Evolutionary conservation across 768 basidiomycete genomes (phyloP).

Genomic region (Podaxis sp.): DNA sequence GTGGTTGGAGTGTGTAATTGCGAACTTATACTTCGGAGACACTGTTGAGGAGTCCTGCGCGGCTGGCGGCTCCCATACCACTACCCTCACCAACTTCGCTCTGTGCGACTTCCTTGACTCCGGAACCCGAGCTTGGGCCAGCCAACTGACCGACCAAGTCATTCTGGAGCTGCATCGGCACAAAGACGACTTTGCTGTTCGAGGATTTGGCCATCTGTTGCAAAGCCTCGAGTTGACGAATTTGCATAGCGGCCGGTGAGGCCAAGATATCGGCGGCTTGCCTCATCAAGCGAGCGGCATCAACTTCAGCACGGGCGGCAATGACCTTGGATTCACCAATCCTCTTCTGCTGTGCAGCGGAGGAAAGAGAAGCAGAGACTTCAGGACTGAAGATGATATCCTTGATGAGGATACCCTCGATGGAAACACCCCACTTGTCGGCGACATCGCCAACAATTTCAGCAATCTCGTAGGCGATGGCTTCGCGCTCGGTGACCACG

Average conservation of each 20-base stretch:
- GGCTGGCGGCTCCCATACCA: constrained; percentile 36
- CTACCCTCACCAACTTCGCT: constrained; percentile 36
- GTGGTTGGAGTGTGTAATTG: neutral
- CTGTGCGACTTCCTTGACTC: constrained; percentile 20
- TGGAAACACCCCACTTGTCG: constrained; percentile 95
- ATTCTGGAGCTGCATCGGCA: constrained; percentile 86
- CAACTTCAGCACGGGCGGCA: constrained; percentile 93
- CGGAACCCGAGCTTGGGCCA: constrained; percentile 23
- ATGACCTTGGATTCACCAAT: constrained; percentile 97
- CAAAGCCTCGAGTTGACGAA: constrained; percentile 91
- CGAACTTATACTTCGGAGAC: constrained; percentile 37
- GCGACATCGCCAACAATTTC: constrained; percentile 91
- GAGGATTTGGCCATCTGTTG: constrained; percentile 92
- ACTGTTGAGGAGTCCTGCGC: constrained; percentile 50
- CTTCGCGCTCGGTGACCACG: constrained; percentile 95
- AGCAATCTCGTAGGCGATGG: constrained; percentile 93
- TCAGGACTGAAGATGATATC: constrained; percentile 92
- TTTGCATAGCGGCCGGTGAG: constrained; percentile 96
- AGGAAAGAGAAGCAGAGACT: constrained; percentile 85
- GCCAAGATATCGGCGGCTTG: constrained; percentile 95
- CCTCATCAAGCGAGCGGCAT: constrained; percentile 91
- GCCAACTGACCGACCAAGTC: constrained; percentile 55
- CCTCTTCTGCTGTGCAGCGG: constrained; percentile 95
- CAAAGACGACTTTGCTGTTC: constrained; percentile 90
- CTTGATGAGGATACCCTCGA: constrained; percentile 94